Evolutionary conservation across 2,329 filamentous ascomycete genomes (phyloP).

Genomic region (Periglandula ipomoeae): DNA sequence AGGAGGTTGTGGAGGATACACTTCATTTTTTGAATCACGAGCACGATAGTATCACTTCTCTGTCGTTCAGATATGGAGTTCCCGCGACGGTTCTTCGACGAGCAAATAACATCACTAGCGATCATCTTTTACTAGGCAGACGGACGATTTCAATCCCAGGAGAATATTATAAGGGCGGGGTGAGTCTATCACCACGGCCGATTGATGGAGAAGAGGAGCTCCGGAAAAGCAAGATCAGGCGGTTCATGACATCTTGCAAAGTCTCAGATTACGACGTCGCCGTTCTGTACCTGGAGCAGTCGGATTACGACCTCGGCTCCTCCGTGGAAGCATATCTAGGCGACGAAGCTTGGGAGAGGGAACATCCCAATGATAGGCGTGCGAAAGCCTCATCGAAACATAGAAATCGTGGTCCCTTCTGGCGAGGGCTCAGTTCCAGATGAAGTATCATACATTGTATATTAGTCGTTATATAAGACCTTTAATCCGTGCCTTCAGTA

Average conservation of each 20-base stretch:
- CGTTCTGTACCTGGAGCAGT: conserved; percentile 63
- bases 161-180: conserved; percentile 56
- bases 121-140: conserved; percentile 61
- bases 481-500: conserved; percentile 9
- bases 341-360: conserved; percentile 68
- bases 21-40: conserved; percentile 66
- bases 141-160: conserved; percentile 64
- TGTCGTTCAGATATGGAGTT: conserved; percentile 64
- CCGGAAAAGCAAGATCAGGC: conserved; percentile 59
- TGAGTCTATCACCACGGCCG: conserved; percentile 60
- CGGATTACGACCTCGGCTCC: conserved; percentile 53
- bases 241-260: conserved; percentile 74
- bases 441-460: not conserved
- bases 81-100: conserved; percentile 52
- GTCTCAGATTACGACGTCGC: conserved; percentile 70
- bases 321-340: conserved; percentile 57
- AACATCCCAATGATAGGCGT: conserved; percentile 39
- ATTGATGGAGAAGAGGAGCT: conserved; percentile 65
- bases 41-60: conserved; percentile 57
- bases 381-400: conserved; percentile 19
- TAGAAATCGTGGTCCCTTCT: conserved; percentile 22
- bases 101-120: conserved; percentile 61
- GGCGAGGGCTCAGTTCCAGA: conserved; percentile 17
- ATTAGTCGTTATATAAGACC: conserved; percentile 10
- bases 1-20: conserved; percentile 46